These are phyloP conservation scores for Malus hybrid DNA, from an alignment of 331 rosid genomes.

Conservation along the genomic window DNA sequence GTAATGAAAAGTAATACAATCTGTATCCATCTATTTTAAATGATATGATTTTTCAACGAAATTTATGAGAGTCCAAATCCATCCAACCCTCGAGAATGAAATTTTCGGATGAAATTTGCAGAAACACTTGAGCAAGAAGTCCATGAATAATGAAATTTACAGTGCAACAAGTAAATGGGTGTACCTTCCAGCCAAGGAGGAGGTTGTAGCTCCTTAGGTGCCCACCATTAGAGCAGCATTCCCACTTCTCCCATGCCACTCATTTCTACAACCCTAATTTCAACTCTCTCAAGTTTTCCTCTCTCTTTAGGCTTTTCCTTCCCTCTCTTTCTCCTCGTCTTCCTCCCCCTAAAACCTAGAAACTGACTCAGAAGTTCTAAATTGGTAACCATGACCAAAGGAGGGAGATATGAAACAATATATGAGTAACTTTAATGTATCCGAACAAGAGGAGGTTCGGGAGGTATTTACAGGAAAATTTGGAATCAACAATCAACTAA, in stretches of 20 bases:
- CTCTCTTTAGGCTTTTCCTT: neutral
- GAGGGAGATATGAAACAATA: too few relatives aligned
- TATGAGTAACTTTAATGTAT: too few relatives aligned
- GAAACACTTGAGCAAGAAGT: neutral
- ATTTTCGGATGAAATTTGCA: neutral
- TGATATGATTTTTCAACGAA: neutral
- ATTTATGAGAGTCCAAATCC: neutral
- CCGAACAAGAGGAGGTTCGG: too few relatives aligned
- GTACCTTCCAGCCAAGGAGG: neutral
- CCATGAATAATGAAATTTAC: neutral
- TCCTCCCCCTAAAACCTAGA: neutral
- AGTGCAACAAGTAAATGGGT: too few relatives aligned
- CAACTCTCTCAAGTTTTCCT: neutral
- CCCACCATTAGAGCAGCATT: neutral
- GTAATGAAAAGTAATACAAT: neutral
- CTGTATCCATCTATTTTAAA: neutral
- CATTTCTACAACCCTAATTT: neutral
- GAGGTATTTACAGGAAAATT: too few relatives aligned
- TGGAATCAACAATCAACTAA: too few relatives aligned
- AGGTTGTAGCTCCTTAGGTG: neutral
- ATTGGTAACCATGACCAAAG: neutral
- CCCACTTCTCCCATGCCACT: slow-evolving; percentile 2
- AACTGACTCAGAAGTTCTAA: neutral
- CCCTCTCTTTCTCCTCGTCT: neutral
- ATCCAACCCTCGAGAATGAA: neutral